These are phyloP conservation scores for Trypanosoma brucei DNA, from an alignment of 208 protist genomes.

Conservation along the genomic window DNA sequence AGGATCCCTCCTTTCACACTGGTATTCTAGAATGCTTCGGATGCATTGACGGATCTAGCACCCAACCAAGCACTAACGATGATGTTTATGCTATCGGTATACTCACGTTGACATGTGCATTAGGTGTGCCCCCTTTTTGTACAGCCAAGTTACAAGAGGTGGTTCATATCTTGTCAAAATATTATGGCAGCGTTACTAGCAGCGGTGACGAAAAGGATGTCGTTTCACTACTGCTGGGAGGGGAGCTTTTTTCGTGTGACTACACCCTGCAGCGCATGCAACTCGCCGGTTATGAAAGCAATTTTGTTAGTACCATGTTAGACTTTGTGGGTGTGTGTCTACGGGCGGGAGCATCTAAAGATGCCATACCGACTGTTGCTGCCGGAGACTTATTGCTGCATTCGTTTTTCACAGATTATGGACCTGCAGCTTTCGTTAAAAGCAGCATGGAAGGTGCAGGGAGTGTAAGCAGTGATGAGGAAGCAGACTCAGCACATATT, in stretches of 20 bases:
- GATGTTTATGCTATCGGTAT: conserved; percentile 80
- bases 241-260: conserved; percentile 10
- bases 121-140: conserved; percentile 64
- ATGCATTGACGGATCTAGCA: conserved; percentile 1
- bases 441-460: conserved; percentile 7
- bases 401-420: conserved; percentile 23
- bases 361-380: background rate
- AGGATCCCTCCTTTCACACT: conserved; percentile 13
- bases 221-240: background rate
- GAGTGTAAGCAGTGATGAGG: conserved; percentile 6
- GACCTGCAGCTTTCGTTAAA: background rate
- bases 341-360: background rate
- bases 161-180: conserved; percentile 7
- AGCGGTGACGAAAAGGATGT: conserved; percentile 1
- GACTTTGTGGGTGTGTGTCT: conserved; percentile 27
- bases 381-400: conserved; percentile 24
- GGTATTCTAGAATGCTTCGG: conserved; percentile 15
- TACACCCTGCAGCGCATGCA: conserved; percentile 17
- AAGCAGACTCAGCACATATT: conserved; percentile 13
- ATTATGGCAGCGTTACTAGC: background rate
- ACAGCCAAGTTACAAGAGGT: conserved; percentile 32
- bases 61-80: conserved; percentile 27
- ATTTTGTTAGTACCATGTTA: conserved; percentile 16
- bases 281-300: conserved; percentile 18
- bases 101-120: conserved; percentile 37